These are phyloP conservation scores for Penicillium sp. DNA, from an alignment of 2,329 filamentous ascomycete species.

Conservation along the genomic window DNA sequence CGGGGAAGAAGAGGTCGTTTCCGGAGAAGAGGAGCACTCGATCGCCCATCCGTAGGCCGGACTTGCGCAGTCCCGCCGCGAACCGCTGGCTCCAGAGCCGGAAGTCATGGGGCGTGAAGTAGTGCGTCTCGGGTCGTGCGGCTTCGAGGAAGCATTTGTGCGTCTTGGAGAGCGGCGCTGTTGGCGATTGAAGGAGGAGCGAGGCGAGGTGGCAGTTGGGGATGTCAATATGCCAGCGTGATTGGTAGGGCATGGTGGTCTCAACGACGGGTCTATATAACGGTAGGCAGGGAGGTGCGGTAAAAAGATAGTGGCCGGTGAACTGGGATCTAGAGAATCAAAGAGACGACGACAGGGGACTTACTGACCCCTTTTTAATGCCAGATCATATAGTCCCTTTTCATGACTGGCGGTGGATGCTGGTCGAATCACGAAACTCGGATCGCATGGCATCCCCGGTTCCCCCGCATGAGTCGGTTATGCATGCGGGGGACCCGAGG, in stretches of 20 bases:
- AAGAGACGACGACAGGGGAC: not conserved
- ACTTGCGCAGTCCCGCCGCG: slow-evolving; percentile 62
- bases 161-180: slow-evolving; percentile 45
- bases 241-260: slow-evolving; percentile 51
- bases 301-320: no score
- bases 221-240: slow-evolving; percentile 48
- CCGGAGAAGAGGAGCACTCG: slow-evolving; percentile 70
- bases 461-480: slow-evolving; percentile 19
- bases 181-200: slow-evolving; percentile 52
- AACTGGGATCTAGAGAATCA: no score
- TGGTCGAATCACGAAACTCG: not conserved
- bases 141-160: slow-evolving; percentile 60
- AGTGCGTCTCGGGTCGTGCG: slow-evolving; percentile 63
- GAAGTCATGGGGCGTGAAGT: slow-evolving; percentile 62
- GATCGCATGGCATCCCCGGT: not conserved
- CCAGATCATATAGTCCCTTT: not conserved
- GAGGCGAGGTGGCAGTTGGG: slow-evolving; percentile 43
- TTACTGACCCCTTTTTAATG: not conserved
- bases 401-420: no score
- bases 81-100: slow-evolving; percentile 70
- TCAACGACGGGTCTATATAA: not conserved
- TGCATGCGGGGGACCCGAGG: slow-evolving; percentile 19
- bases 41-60: slow-evolving; percentile 65
- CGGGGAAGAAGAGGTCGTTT: slow-evolving; percentile 71
- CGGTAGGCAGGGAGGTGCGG: no score